Evolutionary conservation across 78 protist genomes (phyloP).

Genomic region (Emiliania huxleyi): DNA sequence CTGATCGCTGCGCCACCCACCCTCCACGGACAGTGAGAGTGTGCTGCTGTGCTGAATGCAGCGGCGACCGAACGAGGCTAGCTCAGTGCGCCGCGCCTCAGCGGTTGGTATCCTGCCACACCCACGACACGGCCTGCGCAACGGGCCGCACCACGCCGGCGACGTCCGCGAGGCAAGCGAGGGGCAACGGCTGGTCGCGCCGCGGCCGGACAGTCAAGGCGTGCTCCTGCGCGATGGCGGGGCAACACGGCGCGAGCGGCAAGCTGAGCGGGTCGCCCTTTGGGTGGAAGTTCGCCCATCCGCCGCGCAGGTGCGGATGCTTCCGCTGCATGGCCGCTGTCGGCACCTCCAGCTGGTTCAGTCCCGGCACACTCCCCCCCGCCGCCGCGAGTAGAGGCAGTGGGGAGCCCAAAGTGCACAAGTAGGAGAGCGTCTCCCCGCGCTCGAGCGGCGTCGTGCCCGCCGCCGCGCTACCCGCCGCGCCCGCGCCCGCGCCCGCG

Average conservation of each 20-base stretch:
- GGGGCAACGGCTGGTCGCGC: not conserved
- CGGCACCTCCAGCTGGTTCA: not conserved
- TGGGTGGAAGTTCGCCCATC: not conserved
- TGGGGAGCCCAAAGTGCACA: not conserved
- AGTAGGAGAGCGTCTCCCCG: not conserved
- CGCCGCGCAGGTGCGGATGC: not conserved
- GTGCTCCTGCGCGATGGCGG: not conserved
- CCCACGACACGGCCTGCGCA: not conserved
- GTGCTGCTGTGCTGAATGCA: too few species aligned
- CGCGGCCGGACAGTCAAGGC: not conserved
- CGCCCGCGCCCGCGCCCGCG: not conserved
- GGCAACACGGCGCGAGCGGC: not conserved
- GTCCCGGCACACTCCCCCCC: not conserved
- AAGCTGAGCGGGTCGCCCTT: not conserved
- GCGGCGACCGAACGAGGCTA: too few species aligned
- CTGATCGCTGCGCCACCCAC: too few species aligned
- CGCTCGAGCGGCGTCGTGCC: not conserved
- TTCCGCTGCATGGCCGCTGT: not conserved
- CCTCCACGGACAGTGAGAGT: too few species aligned
- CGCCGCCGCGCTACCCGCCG: not conserved
- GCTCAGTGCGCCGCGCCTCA: too few species aligned
- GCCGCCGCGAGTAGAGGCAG: not conserved
- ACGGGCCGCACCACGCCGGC: not conserved
- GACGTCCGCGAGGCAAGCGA: not conserved
- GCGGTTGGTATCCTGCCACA: not conserved